Conservation (phyloP, 305 asterid genomes). For the Withania somnifera region DNA sequence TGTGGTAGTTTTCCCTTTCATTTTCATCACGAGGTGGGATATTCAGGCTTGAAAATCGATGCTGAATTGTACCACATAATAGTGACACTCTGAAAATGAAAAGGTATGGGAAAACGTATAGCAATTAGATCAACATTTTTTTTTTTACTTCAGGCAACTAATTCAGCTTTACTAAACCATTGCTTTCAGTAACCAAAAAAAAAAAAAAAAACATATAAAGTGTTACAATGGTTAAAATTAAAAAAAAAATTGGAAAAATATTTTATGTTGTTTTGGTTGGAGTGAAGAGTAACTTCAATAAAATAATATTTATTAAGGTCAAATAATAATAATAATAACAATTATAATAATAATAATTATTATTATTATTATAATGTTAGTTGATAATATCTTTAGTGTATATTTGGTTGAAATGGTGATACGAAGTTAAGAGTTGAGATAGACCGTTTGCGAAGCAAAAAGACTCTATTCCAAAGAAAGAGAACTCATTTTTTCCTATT, state of each 20-base stretch:
- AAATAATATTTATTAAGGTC: not conserved
- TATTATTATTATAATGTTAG: no score
- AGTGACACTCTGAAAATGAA: conserved; percentile 1
- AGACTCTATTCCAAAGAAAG: not conserved
- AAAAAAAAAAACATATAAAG: not conserved
- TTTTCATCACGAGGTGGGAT: conserved; percentile 6
- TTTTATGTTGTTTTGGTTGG: not conserved
- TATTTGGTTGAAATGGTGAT: no score
- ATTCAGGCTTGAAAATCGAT: not conserved
- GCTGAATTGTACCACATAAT: not conserved
- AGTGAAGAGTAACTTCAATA: not conserved
- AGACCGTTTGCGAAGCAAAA: no score
- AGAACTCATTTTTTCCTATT: not conserved
- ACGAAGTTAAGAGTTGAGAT: no score
- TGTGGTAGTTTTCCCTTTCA: conserved; percentile 2
- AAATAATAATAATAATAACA: not conserved
- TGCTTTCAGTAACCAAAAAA: not conserved
- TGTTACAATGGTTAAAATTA: not conserved
- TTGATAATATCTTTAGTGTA: no score
- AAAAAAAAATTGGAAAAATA: no score
- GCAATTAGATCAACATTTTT: not conserved
- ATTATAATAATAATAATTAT: no score
- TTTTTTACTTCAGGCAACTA: not conserved
- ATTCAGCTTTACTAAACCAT: not conserved
- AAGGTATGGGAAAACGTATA: not conserved